A percentile compares a stretch with the other conserved stretches of the same genome.
phyloP scores from a whole-genome alignment of 2,329 filamentous ascomycete genomes.

The Colletotrichum nymphaeae region DNA sequence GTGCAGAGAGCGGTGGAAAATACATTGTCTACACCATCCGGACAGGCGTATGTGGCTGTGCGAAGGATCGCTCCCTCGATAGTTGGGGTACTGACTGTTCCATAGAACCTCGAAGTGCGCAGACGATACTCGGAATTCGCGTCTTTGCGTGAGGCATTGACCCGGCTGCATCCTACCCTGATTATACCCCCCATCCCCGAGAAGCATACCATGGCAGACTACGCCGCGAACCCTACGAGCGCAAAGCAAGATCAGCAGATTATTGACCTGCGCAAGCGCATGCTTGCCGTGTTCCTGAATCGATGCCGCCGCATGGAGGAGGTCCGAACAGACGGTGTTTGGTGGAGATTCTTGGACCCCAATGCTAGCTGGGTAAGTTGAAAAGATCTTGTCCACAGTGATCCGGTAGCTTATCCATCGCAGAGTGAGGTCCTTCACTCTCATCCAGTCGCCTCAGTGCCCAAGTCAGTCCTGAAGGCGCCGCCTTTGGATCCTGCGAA shows the following conservation, averaged over 20 bases:
- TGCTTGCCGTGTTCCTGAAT: slow-evolving; percentile 96
- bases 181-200: slow-evolving; percentile 98
- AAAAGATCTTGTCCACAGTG: not conserved
- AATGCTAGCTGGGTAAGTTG: slow-evolving; percentile 93
- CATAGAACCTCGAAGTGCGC: slow-evolving; percentile 91
- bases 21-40: slow-evolving; percentile 98
- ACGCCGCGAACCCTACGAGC: slow-evolving; percentile 96
- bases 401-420: slow-evolving; percentile 40
- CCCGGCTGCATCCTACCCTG: slow-evolving; percentile 91
- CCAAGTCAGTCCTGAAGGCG: slow-evolving; percentile 93
- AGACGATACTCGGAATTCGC: slow-evolving; percentile 97
- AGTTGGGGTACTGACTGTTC: not conserved
- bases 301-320: slow-evolving; percentile 93
- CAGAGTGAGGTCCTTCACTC: slow-evolving; percentile 96
- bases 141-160: slow-evolving; percentile 87
- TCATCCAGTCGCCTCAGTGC: slow-evolving; percentile 88
- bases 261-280: slow-evolving; percentile 95
- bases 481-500: slow-evolving; percentile 97
- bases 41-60: slow-evolving; percentile 76
- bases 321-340: slow-evolving; percentile 91
- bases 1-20: slow-evolving; percentile 87
- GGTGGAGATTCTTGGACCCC: slow-evolving; percentile 97
- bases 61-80: not conserved
- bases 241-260: slow-evolving; percentile 98
- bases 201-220: slow-evolving; percentile 99